Percentiles rank a stretch among this genome's conserved stretches.
Conservation (phyloP, 1,139 yeast species). For the Sugiyamaella novakii region DNA sequence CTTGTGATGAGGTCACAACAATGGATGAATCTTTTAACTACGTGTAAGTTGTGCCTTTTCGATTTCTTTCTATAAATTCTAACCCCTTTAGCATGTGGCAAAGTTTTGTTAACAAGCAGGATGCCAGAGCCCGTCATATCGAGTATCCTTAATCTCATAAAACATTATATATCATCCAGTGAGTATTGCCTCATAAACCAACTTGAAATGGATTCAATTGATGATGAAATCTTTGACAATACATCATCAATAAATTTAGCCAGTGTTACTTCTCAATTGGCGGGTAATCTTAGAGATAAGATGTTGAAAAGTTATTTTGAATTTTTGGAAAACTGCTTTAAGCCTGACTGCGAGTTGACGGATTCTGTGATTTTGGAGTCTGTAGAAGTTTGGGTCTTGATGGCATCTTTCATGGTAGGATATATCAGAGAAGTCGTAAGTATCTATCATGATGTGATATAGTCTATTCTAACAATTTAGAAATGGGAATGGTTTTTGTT, state of each 20-base stretch:
- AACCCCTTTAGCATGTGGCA: conserved; percentile 12
- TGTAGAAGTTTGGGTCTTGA: conserved; percentile 19
- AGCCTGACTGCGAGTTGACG: conserved; percentile 3
- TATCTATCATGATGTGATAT: no score
- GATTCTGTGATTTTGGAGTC: conserved; percentile 13
- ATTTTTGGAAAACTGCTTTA: conserved; percentile 13
- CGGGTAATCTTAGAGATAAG: background rate
- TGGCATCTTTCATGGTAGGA: conserved; percentile 21
- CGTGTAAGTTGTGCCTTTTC: conserved; percentile 6
- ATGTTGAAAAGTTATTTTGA: conserved; percentile 12
- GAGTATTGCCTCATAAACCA: conserved; percentile 6
- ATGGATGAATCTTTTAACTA: conserved; percentile 15
- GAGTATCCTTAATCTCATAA: conserved; percentile 3
- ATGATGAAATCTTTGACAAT: background rate
- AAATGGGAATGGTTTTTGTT: conserved; percentile 24
- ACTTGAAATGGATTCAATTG: conserved; percentile 10
- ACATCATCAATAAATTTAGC: background rate
- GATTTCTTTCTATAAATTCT: background rate
- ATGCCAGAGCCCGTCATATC: conserved; percentile 12
- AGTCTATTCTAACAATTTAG: no score
- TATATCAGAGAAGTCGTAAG: conserved; percentile 15
- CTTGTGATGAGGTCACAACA: conserved; percentile 1
- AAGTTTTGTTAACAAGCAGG: conserved; percentile 1
- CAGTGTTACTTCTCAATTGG: background rate
- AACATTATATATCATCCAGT: conserved; percentile 2